phyloP scores from a whole-genome alignment of 208 protist genomes.

The Leishmania lainsoni region DNA sequence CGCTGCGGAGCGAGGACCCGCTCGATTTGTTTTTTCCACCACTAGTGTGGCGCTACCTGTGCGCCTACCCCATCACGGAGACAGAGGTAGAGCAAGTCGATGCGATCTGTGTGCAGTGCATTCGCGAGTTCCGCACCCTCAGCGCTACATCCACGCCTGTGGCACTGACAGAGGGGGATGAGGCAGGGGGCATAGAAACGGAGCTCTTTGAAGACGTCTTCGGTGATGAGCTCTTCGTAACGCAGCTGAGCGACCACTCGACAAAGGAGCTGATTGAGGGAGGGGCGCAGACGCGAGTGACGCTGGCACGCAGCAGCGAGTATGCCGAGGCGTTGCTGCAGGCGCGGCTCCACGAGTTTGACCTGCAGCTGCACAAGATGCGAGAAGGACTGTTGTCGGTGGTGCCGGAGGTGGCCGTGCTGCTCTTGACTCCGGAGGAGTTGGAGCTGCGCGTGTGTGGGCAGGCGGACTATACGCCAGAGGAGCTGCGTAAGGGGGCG shows the following conservation, averaged over 20 bases:
- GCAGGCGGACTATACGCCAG: slow-evolving; percentile 86
- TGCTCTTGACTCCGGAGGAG: slow-evolving; percentile 85
- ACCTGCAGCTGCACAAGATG: slow-evolving; percentile 74
- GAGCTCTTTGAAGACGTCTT: slow-evolving; percentile 86
- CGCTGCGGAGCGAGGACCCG: slow-evolving; percentile 89
- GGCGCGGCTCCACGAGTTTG: slow-evolving; percentile 84
- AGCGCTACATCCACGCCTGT: slow-evolving; percentile 12
- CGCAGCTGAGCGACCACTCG: slow-evolving; percentile 78
- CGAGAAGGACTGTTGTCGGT: slow-evolving; percentile 85
- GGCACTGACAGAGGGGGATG: not conserved
- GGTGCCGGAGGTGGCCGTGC: slow-evolving; percentile 83
- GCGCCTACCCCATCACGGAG: slow-evolving; percentile 62
- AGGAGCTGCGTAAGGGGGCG: slow-evolving; percentile 79
- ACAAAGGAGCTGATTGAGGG: slow-evolving; percentile 72
- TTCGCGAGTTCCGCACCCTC: slow-evolving; percentile 80
- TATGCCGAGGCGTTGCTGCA: slow-evolving; percentile 80
- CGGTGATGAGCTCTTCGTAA: slow-evolving; percentile 85
- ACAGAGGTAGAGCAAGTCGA: slow-evolving; percentile 82
- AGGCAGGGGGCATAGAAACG: slow-evolving; percentile 24
- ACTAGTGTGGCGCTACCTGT: slow-evolving; percentile 91
- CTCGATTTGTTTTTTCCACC: slow-evolving; percentile 92
- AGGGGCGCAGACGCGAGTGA: slow-evolving; percentile 69
- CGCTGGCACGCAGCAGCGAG: slow-evolving; percentile 66
- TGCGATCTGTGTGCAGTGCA: slow-evolving; percentile 82
- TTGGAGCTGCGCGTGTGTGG: slow-evolving; percentile 91